Percentiles rank a stretch among this genome's conserved stretches.
These are phyloP conservation scores for Panicum virgatum DNA, from an alignment of 202 grass and related monocot species.

Conservation along the genomic window DNA sequence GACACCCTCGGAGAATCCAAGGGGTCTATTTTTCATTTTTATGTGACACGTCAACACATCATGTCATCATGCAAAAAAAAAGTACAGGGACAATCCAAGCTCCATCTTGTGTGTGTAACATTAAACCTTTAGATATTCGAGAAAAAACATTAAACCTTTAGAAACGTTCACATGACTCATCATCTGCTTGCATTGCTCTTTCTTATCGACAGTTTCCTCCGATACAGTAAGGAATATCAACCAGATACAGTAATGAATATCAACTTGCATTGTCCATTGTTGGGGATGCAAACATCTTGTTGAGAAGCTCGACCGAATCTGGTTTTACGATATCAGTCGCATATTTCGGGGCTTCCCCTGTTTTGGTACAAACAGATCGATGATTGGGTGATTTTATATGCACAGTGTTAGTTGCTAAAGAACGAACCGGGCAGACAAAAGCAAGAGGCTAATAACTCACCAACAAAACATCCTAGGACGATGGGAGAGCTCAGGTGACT, in stretches of 20 bases:
- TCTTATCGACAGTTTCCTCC: background rate
- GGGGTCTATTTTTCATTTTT: background rate
- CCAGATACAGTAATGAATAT: background rate
- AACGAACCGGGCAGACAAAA: background rate
- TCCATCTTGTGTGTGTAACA: background rate
- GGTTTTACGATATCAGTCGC: conserved; percentile 23
- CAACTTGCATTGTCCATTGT: background rate
- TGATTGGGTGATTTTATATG: conserved; percentile 10
- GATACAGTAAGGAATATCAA: background rate
- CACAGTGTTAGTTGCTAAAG: background rate
- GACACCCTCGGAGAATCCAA: background rate
- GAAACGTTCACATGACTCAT: background rate
- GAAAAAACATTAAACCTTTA: too few relatives aligned
- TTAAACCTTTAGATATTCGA: too few relatives aligned
- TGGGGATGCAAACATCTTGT: background rate
- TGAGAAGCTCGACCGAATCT: background rate
- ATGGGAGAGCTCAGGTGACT: background rate
- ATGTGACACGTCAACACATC: background rate
- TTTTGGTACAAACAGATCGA: conserved; percentile 12
- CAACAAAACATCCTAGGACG: background rate
- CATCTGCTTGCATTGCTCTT: too few relatives aligned
- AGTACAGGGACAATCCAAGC: background rate
- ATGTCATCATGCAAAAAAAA: background rate
- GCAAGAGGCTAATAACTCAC: background rate
- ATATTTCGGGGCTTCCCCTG: conserved; percentile 26